Percentiles rank a stretch among this genome's conserved stretches.
Conservation (phyloP, 2,329 filamentous ascomycete species). For the Hirsutella thompsonii region DNA sequence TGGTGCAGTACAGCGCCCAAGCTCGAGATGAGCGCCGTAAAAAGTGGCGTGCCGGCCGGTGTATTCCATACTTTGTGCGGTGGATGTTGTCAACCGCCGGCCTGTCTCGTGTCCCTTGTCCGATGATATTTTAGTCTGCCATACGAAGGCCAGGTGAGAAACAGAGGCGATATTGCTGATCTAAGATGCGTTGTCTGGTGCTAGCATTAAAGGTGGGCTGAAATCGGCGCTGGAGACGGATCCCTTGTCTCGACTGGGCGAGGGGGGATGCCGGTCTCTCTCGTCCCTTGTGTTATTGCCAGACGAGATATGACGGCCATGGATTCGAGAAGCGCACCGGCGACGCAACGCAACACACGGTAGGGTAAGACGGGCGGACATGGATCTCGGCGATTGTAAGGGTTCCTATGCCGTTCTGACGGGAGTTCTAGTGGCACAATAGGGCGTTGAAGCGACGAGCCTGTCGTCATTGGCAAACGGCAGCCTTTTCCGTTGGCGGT, state of each 20-base stretch:
- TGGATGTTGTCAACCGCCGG: background rate
- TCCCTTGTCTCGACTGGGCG: background rate
- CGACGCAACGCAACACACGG: background rate
- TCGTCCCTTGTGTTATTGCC: background rate
- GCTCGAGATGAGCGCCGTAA: background rate
- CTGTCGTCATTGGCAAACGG: background rate
- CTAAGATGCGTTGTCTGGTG: slow-evolving; percentile 2
- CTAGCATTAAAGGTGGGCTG: slow-evolving; percentile 2
- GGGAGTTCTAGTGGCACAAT: background rate
- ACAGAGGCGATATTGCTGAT: slow-evolving; percentile 1
- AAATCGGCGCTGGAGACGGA: slow-evolving; percentile 4
- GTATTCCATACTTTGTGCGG: too few relatives aligned
- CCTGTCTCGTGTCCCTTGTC: background rate
- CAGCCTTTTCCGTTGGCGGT: background rate
- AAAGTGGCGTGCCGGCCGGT: background rate
- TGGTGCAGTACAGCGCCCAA: background rate
- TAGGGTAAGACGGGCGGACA: background rate
- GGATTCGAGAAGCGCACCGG: background rate
- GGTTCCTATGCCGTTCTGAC: background rate
- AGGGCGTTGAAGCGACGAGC: background rate
- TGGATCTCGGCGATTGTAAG: background rate
- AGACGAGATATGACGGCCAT: background rate
- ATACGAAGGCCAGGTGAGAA: background rate
- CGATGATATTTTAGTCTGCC: background rate
- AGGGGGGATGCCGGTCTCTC: background rate